Evolutionary conservation across 371 early-diverging fungal genomes (phyloP).

Genomic region (Mucor sp.): DNA sequence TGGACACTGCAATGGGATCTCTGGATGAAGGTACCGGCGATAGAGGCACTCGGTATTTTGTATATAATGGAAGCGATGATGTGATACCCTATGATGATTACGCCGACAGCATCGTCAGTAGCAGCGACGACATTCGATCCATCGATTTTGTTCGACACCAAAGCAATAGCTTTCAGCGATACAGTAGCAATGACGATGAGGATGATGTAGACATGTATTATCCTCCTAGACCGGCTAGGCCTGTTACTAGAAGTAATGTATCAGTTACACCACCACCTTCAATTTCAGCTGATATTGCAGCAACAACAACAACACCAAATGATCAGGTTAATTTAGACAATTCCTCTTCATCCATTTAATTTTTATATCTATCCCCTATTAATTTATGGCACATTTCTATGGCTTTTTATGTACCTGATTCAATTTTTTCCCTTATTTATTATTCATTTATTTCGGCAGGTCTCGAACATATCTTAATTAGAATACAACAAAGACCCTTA

Average conservation of each 20-base stretch:
- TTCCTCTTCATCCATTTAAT: background rate
- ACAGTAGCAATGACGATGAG: background rate
- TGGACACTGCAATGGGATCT: conserved; percentile 5
- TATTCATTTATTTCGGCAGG: background rate
- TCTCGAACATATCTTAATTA: background rate
- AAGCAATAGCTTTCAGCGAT: background rate
- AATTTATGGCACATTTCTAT: background rate
- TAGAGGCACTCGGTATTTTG: conserved; percentile 12
- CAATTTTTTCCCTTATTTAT: background rate
- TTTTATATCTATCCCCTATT: background rate
- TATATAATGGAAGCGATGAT: conserved; percentile 22
- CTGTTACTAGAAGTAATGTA: conserved; percentile 7
- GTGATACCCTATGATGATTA: conserved; percentile 22
- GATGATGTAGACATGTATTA: conserved; percentile 9
- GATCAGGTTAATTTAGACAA: background rate
- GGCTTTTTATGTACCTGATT: background rate
- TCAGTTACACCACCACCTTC: background rate
- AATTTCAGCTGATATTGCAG: background rate
- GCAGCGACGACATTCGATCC: conserved; percentile 18
- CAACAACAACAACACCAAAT: background rate
- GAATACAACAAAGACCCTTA: background rate
- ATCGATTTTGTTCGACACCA: conserved; percentile 15
- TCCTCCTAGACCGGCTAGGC: conserved; percentile 15
- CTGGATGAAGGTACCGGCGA: background rate
- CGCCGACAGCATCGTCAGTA: conserved; percentile 10